Conservation (phyloP, 495 filamentous ascomycete genomes). For the Penicillium diatomitis region DNA sequence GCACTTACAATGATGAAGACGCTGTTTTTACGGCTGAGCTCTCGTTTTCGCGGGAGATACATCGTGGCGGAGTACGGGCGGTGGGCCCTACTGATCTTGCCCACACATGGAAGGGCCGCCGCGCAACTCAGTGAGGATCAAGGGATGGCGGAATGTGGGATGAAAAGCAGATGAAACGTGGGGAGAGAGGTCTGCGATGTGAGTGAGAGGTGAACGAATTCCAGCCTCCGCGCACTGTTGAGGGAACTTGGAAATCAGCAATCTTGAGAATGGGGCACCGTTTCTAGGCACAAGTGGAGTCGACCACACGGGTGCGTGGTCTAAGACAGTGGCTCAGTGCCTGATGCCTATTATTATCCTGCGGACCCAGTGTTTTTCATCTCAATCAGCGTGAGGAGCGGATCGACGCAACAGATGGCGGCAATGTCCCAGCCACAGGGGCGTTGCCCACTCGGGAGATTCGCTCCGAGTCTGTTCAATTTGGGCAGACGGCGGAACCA, state of each 20-base stretch:
- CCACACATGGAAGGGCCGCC: slow-evolving; percentile 11
- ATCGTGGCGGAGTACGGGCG: slow-evolving; percentile 11
- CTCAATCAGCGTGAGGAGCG: neutral
- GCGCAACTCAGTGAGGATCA: neutral
- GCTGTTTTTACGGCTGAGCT: slow-evolving; percentile 9
- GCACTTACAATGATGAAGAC: slow-evolving; percentile 21
- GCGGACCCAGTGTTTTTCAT: neutral
- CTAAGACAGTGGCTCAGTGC: neutral
- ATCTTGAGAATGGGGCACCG: neutral
- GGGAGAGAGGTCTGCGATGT: no score
- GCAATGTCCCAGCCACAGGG: no score
- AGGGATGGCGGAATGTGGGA: neutral
- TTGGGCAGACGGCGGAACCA: no score
- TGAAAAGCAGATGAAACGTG: no score
- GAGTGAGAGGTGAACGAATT: no score
- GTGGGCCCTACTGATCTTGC: slow-evolving; percentile 12
- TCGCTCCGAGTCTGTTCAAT: no score
- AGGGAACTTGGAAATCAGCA: neutral
- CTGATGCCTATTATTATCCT: slow-evolving; percentile 8
- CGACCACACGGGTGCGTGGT: neutral
- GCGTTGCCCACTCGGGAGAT: no score
- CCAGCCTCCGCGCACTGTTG: no score
- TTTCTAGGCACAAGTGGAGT: slow-evolving; percentile 12
- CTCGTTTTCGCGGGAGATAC: slow-evolving; percentile 22
- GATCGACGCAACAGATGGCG: slow-evolving; percentile 1